A percentile compares a stretch with the other conserved stretches of the same genome.
Conservation (phyloP, 1,284 basidiomycete species). For the Leccinum griseonigrum region DNA sequence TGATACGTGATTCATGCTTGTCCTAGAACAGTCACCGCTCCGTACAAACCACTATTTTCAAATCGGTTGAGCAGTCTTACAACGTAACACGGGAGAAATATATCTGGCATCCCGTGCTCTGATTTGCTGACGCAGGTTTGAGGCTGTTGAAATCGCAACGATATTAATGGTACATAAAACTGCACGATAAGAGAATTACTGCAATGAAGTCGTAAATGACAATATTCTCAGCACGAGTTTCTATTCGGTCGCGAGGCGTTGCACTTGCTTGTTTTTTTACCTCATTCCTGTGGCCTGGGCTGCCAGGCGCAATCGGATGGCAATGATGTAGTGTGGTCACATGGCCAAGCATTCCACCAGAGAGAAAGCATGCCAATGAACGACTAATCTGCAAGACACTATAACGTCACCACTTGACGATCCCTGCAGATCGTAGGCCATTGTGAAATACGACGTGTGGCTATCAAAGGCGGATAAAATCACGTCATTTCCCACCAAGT, state of each 20-base stretch:
- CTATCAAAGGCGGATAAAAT: not conserved
- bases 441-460: not conserved
- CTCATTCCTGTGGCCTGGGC: not conserved
- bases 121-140: not conserved
- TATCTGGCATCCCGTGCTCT: not conserved
- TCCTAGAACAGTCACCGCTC: conserved; percentile 4
- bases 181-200: not conserved
- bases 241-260: not conserved
- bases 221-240: not conserved
- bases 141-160: not conserved
- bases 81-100: not conserved
- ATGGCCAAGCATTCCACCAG: not conserved
- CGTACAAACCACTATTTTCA: not conserved
- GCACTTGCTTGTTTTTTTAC: not conserved
- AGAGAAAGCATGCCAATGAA: not conserved
- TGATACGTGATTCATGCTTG: not conserved
- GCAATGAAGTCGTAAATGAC: not conserved
- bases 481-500: no score
- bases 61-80: not conserved
- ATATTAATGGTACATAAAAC: not conserved
- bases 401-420: not conserved
- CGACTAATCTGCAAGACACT: not conserved
- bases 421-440: not conserved
- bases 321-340: not conserved
- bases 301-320: not conserved